Evolutionary conservation across 2,329 filamentous ascomycete species (phyloP).

Genomic region (Fonsecaea multimorphosa): DNA sequence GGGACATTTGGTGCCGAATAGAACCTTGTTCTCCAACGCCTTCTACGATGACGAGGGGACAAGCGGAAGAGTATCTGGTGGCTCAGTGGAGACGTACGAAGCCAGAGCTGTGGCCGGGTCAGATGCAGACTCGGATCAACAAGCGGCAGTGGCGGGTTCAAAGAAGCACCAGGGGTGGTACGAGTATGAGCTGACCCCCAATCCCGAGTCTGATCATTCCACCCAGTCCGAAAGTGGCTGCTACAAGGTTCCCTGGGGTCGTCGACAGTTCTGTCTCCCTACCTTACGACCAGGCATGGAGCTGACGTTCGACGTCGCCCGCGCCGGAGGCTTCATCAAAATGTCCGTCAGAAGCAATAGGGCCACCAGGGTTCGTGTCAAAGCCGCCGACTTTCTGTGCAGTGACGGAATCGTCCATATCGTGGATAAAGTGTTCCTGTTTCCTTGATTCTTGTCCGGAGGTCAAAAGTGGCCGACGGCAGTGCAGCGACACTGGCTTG

Average conservation of each 20-base stretch:
- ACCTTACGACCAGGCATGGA: background rate
- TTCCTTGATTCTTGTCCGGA: too few relatives aligned
- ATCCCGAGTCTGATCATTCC: too few relatives aligned
- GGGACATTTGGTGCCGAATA: slow-evolving; percentile 5
- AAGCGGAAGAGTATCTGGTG: too few relatives aligned
- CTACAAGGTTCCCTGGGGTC: slow-evolving; percentile 10
- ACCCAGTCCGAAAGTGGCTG: background rate
- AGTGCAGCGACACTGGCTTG: too few relatives aligned
- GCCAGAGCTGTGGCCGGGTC: background rate
- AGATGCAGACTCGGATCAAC: too few relatives aligned
- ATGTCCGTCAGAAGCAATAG: too few relatives aligned
- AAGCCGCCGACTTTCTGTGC: background rate
- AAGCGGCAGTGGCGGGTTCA: too few relatives aligned
- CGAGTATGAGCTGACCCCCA: too few relatives aligned
- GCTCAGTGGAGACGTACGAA: too few relatives aligned
- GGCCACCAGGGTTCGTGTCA: background rate
- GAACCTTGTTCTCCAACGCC: slow-evolving; percentile 7
- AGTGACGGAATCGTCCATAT: slow-evolving; percentile 6
- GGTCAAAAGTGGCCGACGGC: too few relatives aligned
- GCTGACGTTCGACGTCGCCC: slow-evolving; percentile 1
- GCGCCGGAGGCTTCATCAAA: background rate
- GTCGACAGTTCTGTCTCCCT: background rate
- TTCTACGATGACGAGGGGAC: too few relatives aligned
- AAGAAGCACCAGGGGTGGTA: too few relatives aligned
- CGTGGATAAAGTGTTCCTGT: slow-evolving; percentile 4